Conservation (phyloP, 495 filamentous ascomycete genomes). For the Aspergillus incahuasiensis region DNA sequence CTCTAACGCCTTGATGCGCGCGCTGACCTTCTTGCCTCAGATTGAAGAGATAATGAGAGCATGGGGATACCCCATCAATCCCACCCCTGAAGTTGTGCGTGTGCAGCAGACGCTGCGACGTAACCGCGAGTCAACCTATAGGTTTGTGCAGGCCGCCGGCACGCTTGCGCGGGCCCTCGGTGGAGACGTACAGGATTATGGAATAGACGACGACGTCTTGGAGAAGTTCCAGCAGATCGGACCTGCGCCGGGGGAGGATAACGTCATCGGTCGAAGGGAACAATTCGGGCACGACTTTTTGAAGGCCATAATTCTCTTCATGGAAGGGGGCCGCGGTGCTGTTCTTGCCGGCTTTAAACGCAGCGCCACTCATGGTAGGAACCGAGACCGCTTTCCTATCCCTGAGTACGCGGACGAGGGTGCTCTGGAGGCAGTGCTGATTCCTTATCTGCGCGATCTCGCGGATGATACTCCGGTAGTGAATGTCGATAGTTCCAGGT, state of each 20-base stretch:
- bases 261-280: constrained; percentile 32
- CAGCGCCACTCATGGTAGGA: constrained; percentile 26
- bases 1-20: constrained; percentile 41
- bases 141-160: constrained; percentile 67
- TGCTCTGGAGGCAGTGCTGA: constrained; percentile 51
- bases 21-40: constrained; percentile 45
- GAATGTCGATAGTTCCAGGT: constrained; percentile 56
- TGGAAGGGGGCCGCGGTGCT: constrained; percentile 51
- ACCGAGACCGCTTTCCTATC: constrained; percentile 48
- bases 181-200: constrained; percentile 36
- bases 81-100: constrained; percentile 45
- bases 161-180: constrained; percentile 53
- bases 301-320: constrained; percentile 59
- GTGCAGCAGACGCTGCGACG: constrained; percentile 54
- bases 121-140: constrained; percentile 53
- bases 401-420: constrained; percentile 41
- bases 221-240: constrained; percentile 41
- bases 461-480: constrained; percentile 45
- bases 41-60: constrained; percentile 52
- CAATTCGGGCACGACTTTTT: constrained; percentile 63
- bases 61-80: constrained; percentile 60
- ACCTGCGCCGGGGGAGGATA: constrained; percentile 46
- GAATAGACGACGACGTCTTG: constrained; percentile 21
- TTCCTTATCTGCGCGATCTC: constrained; percentile 54
- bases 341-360: constrained; percentile 54